Conservation (phyloP, 768 basidiomycete species). For the Rhizopogon salebrosus region DNA sequence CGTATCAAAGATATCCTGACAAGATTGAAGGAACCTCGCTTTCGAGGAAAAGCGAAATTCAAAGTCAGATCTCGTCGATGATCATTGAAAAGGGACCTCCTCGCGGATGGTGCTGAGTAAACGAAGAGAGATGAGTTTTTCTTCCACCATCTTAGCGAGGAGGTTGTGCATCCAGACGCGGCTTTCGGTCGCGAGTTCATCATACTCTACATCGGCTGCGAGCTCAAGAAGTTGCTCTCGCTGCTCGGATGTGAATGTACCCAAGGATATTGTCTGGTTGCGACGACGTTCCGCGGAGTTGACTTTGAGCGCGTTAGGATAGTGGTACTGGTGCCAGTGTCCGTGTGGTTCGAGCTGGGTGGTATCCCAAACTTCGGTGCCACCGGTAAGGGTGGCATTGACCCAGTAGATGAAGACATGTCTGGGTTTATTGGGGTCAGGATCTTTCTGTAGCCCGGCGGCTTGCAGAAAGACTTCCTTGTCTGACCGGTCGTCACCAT, state of each 20-base stretch:
- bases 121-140: conserved; percentile 8
- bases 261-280: conserved; percentile 12
- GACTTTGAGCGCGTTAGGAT: conserved; percentile 24
- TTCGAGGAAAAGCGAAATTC: neutral
- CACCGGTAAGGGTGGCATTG: conserved; percentile 16
- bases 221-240: conserved; percentile 21
- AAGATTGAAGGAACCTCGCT: neutral
- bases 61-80: neutral
- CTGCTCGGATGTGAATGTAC: conserved; percentile 17
- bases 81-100: neutral
- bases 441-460: neutral
- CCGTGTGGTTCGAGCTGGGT: conserved; percentile 16
- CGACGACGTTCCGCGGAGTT: conserved; percentile 9
- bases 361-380: conserved; percentile 23
- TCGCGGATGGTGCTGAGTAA: neutral
- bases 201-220: conserved; percentile 21
- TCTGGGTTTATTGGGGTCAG: neutral
- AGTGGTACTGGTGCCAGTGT: conserved; percentile 15
- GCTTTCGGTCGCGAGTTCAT: conserved; percentile 5
- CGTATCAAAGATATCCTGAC: neutral
- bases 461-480: conserved; percentile 21
- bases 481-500: conserved; percentile 17
- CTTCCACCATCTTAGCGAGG: conserved; percentile 11
- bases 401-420: conserved; percentile 22
- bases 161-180: conserved; percentile 15